Percentiles rank a stretch among this genome's conserved stretches.
Conservation (phyloP, 2,329 filamentous ascomycete genomes). For the Trichoderma citrinoviride region DNA sequence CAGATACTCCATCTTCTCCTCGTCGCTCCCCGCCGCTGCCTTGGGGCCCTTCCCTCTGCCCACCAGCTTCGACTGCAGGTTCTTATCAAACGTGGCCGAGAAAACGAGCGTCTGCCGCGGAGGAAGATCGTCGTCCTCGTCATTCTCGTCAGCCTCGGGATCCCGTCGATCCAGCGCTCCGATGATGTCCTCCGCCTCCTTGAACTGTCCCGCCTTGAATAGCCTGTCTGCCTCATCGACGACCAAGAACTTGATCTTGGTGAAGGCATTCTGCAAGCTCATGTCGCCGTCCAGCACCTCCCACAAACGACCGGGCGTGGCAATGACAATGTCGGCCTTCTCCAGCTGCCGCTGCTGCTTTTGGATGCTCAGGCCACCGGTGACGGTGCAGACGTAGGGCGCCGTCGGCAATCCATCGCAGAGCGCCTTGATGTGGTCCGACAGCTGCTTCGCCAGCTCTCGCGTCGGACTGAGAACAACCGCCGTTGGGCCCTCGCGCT, state of each 20-base stretch:
- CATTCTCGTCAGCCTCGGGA: slow-evolving; percentile 54
- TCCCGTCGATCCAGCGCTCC: slow-evolving; percentile 72
- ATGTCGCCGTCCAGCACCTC: slow-evolving; percentile 80
- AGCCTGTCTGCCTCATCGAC: slow-evolving; percentile 93
- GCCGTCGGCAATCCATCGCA: slow-evolving; percentile 60
- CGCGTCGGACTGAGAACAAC: slow-evolving; percentile 87
- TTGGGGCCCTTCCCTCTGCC: slow-evolving; percentile 59
- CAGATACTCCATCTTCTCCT: slow-evolving; percentile 88
- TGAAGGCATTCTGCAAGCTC: slow-evolving; percentile 67
- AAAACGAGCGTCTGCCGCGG: slow-evolving; percentile 88
- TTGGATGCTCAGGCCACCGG: slow-evolving; percentile 87
- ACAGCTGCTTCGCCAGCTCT: slow-evolving; percentile 89
- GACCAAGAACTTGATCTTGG: slow-evolving; percentile 75
- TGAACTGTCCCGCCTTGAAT: slow-evolving; percentile 89
- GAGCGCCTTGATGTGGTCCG: slow-evolving; percentile 74
- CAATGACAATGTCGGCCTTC: slow-evolving; percentile 88
- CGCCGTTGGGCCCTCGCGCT: slow-evolving; percentile 59
- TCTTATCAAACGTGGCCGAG: slow-evolving; percentile 92
- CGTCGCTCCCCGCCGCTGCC: slow-evolving; percentile 55
- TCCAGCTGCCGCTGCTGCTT: slow-evolving; percentile 87
- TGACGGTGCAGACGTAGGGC: slow-evolving; percentile 80
- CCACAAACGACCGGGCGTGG: slow-evolving; percentile 89
- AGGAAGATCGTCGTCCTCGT: slow-evolving; percentile 43
- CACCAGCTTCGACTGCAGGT: slow-evolving; percentile 84
- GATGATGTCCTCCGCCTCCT: slow-evolving; percentile 87